These are phyloP conservation scores for Mycena pura DNA, from an alignment of 768 basidiomycete species.

Conservation along the genomic window DNA sequence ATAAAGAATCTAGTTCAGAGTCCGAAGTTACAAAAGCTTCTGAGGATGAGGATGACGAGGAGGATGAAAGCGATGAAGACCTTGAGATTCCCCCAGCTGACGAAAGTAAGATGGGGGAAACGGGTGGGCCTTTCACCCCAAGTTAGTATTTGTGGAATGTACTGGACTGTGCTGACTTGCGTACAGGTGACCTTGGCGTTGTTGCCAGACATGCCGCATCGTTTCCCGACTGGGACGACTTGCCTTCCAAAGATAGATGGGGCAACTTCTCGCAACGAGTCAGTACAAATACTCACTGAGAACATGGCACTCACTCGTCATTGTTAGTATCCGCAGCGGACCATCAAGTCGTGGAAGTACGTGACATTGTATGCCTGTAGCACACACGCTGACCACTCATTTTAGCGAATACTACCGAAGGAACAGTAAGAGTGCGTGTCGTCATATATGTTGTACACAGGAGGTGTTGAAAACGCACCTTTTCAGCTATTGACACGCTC, in stretches of 20 bases:
- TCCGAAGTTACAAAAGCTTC: conserved; percentile 33
- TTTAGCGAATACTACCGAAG: conserved; percentile 59
- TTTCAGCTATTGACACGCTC: conserved; percentile 43
- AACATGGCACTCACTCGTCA: conserved; percentile 8
- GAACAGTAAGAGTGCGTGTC: conserved; percentile 52
- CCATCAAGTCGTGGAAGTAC: conserved; percentile 59
- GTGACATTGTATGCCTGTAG: background rate
- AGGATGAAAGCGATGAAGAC: conserved; percentile 42
- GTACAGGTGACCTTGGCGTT: conserved; percentile 60
- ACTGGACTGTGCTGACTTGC: background rate
- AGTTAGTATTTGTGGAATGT: background rate
- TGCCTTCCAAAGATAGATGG: conserved; percentile 58
- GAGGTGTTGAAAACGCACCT: no score
- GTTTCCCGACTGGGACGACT: conserved; percentile 51
- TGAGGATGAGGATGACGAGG: conserved; percentile 37
- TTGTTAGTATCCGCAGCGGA: conserved; percentile 59
- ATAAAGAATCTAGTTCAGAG: conserved; percentile 43
- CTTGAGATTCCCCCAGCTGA: conserved; percentile 40
- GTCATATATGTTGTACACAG: background rate
- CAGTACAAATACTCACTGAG: background rate
- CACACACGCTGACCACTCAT: background rate
- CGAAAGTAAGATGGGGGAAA: conserved; percentile 59
- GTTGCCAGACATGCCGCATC: conserved; percentile 65
- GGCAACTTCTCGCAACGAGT: conserved; percentile 45
- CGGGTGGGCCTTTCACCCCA: conserved; percentile 56